Base-by-base conservation (phyloP, 129 eudicot genomes). In the Erigeron canadensis region DNA sequence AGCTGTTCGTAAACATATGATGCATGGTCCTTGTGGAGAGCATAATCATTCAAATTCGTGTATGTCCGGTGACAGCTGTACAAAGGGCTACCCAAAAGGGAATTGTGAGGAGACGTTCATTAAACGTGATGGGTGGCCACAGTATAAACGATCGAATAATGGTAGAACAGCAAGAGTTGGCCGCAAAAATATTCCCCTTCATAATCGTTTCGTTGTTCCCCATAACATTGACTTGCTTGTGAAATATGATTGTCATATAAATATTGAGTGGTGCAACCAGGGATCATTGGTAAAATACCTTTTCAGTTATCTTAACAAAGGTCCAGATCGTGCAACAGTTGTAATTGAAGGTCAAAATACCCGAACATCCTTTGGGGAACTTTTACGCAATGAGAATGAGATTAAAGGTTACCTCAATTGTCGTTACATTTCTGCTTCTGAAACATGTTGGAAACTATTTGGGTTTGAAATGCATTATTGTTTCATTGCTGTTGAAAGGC, bases 391-490 rank as follows among this genome's bases (percentile, higher is more conserved):
- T 17, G 58, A 67, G 2, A n/a, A 67, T 0, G 58, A 67, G 44
- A 67, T 47, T 3, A 59, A 69, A 10, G 40, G 16, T 9, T 53
- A 48, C 12, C 13, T 69, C 13, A 69, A 39, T 2, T 39, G 74
- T 10, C 48, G 17, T 13, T 69, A 69, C 48, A 51, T 69, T 7
- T 69, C 63, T 1, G 16, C 37, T 1, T 38, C n/a, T 9, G 51
- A 69, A 15, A 8, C 63, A 38, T 69, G 74, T 53, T 69, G 74
- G 63, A 38, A 37, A n/a, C 9, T 53, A 1, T 69, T 69, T 5
- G 74, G 18, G 10, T 69, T 51, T 17, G 63, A 69, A 4, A 69
- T 69, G 73, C 73, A 34, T n/a, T 51, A 69, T 23, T 47, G 9
- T 4, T 69, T 47, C 1, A 6, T 51, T 2, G 4, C 73, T 6